Base-by-base conservation (phyloP, 768 basidiomycete genomes). In the Pleurotus tuber-regium region DNA sequence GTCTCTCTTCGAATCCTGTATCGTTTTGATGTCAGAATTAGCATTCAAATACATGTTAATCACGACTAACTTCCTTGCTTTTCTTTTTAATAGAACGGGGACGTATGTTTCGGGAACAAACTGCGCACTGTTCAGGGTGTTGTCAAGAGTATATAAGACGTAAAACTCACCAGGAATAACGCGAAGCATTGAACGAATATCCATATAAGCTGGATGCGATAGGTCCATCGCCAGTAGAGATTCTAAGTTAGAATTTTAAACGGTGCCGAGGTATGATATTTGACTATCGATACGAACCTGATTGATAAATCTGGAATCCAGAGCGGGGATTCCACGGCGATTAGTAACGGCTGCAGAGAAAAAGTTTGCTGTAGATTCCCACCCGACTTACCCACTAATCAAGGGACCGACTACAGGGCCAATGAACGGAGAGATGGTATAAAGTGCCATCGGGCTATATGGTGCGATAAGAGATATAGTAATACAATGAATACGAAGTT, bases 141-240 rank as follows among this genome's bases (percentile, higher is more conserved):
- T 10, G 24, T 24, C 9, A 9, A 25, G 4, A 7, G 38, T 8
- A 16, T 42, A 7, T 26, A 23, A 24, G 19, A 8, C 9, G 11
- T 9, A 10, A 19, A 9, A 65, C 76, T 57, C 56, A 85, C 84
- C 36, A 78, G 19, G 41, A 82, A 60, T 6, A 92, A 66, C 0
- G 78, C 68, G 6, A 77, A 43, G 7, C 74, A 64, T 62, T 89
- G 75, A 2, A 66, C 66, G 42, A 78, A 80, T 0, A 78, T 72
- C 92, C 90, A 93, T 18, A 87, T 87, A 1, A 84, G 54, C 51
- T 86, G 63, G 12, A 87, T 66, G 51, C 83, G 81, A 67, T 84
- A 93, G 0, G 88, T 89, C 90, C 89, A 92, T 53, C 86, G 67
- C 87, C 87, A 88, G 40, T 75, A 59, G 1, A 75, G 54, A 57